Base-by-base conservation (phyloP, 1,284 basidiomycete species). In the Tremellales sp. region DNA sequence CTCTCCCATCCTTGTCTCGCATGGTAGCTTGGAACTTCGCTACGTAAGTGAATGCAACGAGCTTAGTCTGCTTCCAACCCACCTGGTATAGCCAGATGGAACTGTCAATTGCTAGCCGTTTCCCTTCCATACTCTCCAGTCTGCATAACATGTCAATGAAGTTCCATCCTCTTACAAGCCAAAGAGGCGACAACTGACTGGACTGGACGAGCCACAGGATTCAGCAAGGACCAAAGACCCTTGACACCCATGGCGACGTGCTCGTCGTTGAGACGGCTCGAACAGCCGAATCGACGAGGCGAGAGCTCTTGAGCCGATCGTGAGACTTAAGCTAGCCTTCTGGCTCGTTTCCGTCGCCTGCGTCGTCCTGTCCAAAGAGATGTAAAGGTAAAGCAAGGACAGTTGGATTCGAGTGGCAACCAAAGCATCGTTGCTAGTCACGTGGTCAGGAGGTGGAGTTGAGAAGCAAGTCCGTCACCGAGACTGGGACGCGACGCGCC, bases 11-110 rank as follows among this genome's bases (percentile, higher is more conserved):
- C 66, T 91, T 94, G 74, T 95, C 93, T 24, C 95, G 83, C 93
- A 98, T 97, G 2, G 95, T 97, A 31, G 93, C 93, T 74, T 95
- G 92, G 65, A 97, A 97, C 74, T 97, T 86, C 63, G 16, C 5
- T 37, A 4, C 14, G 19, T 10, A 19, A 28, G 26, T 54, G 33
- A 46, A 25, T 36, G 22, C 5, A 19, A 8, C n/a, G n/a, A n/a
- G n/a, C n/a, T n/a, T n/a, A 9, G n/a, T 36, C 34, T 36, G 18
- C 34, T 8, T 12, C 12, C 0, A 9, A 39, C 63, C 31, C 22
- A 72, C 72, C 51, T 74, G 73, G 46, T 99, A 98, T 51, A 99
- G 85, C 95, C 95, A 99, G 58, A 99, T 97, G 56, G 91, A 97
- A 3, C 92, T 97, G 74, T 99, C 95, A 56, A 99, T 97, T 0